Conservation (phyloP, 257 asterid genomes). For the Leptodermis oblonga region DNA sequence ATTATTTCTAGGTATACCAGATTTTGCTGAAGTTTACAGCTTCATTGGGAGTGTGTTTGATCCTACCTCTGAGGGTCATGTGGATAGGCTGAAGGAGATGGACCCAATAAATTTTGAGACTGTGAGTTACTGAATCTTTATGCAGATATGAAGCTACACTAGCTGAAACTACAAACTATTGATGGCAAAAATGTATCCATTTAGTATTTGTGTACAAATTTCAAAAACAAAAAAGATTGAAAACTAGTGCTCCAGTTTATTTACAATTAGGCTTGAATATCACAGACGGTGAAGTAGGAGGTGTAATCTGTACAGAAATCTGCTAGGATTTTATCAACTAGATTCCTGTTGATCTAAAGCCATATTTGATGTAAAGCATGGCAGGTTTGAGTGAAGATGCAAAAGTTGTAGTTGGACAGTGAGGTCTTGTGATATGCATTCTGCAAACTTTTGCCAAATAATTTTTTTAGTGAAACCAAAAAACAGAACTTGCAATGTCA, state of each 20-base stretch:
- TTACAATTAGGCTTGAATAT: not conserved
- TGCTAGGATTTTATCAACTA: not conserved
- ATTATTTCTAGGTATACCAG: conserved; percentile 61
- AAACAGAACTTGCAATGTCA: not conserved
- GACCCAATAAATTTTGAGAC: conserved; percentile 95
- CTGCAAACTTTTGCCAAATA: not conserved
- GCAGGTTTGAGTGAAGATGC: not conserved
- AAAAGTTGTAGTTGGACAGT: not conserved
- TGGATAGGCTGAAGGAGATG: conserved; percentile 94
- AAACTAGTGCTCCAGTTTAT: not conserved
- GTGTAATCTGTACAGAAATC: not conserved
- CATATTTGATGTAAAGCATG: not conserved
- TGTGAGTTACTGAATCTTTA: conserved; percentile 38
- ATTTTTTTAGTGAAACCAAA: not conserved
- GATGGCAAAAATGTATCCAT: not conserved
- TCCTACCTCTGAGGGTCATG: conserved; percentile 68
- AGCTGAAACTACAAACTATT: not conserved
- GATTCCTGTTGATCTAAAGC: not conserved
- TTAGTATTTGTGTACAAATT: not conserved
- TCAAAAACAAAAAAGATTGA: not conserved
- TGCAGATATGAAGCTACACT: conserved; percentile 11
- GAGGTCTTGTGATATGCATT: not conserved
- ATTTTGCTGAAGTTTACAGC: conserved; percentile 91
- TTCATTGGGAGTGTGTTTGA: conserved; percentile 95
- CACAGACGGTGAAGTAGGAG: not conserved